Percentiles rank a stretch among this genome's conserved stretches.
Conservation (phyloP, 2,329 filamentous ascomycete species). For the Venturia aucupariae region DNA sequence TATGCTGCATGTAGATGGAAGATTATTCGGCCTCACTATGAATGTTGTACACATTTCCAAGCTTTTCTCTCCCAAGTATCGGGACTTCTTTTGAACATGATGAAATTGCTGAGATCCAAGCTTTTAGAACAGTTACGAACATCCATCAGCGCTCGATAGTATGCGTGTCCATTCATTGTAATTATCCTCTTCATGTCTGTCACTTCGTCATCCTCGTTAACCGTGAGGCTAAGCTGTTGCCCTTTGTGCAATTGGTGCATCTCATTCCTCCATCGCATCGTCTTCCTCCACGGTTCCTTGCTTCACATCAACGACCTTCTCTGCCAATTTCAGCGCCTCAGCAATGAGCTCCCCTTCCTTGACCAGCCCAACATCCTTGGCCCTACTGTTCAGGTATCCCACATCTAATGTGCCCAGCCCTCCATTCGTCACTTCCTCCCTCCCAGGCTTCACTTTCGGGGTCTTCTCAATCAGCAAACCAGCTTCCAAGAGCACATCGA, state of each 20-base stretch:
- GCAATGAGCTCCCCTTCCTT: constrained; percentile 77
- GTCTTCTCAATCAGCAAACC: constrained; percentile 49
- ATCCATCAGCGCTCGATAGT: background rate
- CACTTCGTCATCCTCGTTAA: background rate
- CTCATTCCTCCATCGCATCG: background rate
- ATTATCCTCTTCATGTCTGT: background rate
- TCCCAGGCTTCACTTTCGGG: constrained; percentile 16
- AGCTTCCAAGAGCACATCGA: constrained; percentile 73
- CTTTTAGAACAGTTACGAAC: background rate
- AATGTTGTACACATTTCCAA: background rate
- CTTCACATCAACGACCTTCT: constrained; percentile 16
- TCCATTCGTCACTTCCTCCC: constrained; percentile 31
- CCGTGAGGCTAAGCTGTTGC: background rate
- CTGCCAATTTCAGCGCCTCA: constrained; percentile 48
- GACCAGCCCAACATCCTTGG: constrained; percentile 68
- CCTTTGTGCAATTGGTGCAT: background rate
- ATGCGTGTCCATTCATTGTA: background rate
- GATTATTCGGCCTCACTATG: background rate
- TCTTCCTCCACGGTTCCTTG: background rate
- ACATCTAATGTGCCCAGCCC: constrained; percentile 58
- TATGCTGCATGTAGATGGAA: background rate
- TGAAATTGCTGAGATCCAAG: background rate
- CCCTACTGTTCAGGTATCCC: constrained; percentile 81
- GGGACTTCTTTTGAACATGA: background rate
- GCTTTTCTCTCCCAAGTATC: background rate